Evolutionary conservation across 305 asterid genomes (phyloP), one percentile per base, ranked within the genome.

Genomic region (Andrographis paniculata): DNA sequence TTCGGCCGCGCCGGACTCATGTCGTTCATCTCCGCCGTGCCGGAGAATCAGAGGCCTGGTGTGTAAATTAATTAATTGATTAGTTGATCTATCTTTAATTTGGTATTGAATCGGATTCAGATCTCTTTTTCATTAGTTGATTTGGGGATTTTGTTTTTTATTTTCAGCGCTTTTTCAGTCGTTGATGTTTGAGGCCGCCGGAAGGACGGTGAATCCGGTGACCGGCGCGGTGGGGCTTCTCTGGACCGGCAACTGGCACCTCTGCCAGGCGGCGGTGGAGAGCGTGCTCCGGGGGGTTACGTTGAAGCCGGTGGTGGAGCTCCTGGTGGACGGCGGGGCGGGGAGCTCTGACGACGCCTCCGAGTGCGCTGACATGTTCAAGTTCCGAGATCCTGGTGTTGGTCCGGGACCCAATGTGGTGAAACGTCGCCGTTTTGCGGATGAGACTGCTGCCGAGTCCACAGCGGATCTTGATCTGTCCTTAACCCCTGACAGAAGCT

Each of bases 1-100:
- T 85, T 79, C 38, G 95, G 95, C 68, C 92, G 95, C 18, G 94
- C 92, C 55, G 95, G 83, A 24, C 91, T 86, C 68, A 77, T 77
- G 88, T 67, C 86, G 48, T 86, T 82, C 66, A 77, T 86, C 63
- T 77, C 96, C 56, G 74, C 83, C 18, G 95, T 82, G 14, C 78
- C 94, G 11, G 76, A 77, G 36, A 56, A 53, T 30, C 84, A 79
- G 40, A 36, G 94, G 30, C 83, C 95, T 20, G 82, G 95, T 84
- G 14, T 27, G 45, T 65, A 19, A 27, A 9, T 46, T 35, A 3
- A 33, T 6, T n/a, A n/a, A n/a, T n/a, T n/a, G n/a, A n/a, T n/a
- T n/a, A n/a, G n/a, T n/a, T n/a, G n/a, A n/a, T n/a, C n/a, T n/a
- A n/a, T n/a, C n/a, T n/a, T n/a, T n/a, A n/a, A n/a, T n/a, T n/a